phyloP scores from a whole-genome alignment of 352 stramenopile genomes.

The Globisporangium rhizosaccharum region DNA sequence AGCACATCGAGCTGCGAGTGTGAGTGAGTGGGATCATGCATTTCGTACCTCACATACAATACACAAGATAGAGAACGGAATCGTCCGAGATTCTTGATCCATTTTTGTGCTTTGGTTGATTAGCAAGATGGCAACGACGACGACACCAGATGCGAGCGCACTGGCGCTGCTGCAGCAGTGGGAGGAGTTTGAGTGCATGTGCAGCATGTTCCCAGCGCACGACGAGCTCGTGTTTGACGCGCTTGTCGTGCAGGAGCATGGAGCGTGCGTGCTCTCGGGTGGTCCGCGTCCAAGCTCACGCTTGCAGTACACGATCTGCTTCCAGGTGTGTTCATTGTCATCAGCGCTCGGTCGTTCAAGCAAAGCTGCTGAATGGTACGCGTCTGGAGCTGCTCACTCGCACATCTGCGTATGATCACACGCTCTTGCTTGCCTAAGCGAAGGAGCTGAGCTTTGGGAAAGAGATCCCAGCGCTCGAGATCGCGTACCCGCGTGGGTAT shows the following conservation, averaged over 20 bases:
- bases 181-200: conserved; percentile 73
- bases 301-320: conserved; percentile 44
- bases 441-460: conserved; percentile 14
- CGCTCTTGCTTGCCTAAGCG: not conserved
- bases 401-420: not conserved
- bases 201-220: conserved; percentile 57
- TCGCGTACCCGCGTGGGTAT: conserved; percentile 41
- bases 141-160: not conserved
- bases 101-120: too few species aligned
- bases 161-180: conserved; percentile 26
- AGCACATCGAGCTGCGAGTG: conserved; percentile 1
- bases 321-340: conserved; percentile 19
- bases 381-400: not conserved
- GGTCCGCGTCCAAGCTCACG: conserved; percentile 7
- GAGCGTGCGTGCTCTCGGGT: conserved; percentile 9
- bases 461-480: conserved; percentile 32
- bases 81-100: not conserved
- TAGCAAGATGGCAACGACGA: too few species aligned
- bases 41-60: not conserved
- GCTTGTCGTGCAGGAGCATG: conserved; percentile 21
- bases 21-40: not conserved
- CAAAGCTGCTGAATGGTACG: too few species aligned
- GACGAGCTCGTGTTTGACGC: conserved; percentile 41
- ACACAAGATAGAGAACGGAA: not conserved
- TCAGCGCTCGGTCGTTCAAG: not conserved